phyloP scores from a whole-genome alignment of 2,329 filamentous ascomycete genomes.

The Cladophialophora chaetospira region DNA sequence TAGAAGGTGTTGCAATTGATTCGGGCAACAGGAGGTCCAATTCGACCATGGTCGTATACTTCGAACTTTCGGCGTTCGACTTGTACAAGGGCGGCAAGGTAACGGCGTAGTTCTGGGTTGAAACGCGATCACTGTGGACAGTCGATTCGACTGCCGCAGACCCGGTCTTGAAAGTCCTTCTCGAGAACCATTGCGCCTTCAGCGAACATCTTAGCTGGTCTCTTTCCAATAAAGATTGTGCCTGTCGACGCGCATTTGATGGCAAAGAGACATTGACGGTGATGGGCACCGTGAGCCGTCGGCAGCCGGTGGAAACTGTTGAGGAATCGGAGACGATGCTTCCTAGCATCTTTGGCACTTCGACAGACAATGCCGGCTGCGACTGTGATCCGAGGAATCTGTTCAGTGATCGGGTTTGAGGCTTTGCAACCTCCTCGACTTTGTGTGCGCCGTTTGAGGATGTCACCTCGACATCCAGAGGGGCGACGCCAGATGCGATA shows the following conservation, averaged over 20 bases:
- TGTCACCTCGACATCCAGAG: constrained; percentile 21
- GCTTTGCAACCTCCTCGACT: constrained; percentile 19
- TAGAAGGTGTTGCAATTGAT: constrained; percentile 21
- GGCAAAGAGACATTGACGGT: constrained; percentile 16
- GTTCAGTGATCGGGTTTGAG: constrained; percentile 16
- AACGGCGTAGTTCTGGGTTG: constrained; percentile 19
- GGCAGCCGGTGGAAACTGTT: constrained; percentile 20
- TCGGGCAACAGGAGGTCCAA: constrained; percentile 28
- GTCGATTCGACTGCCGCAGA: constrained; percentile 11
- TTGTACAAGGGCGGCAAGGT: constrained; percentile 25
- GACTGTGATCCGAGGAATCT: constrained; percentile 6
- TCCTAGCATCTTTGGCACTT: constrained; percentile 23
- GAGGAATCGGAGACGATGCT: constrained; percentile 16
- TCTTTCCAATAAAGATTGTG: constrained; percentile 1
- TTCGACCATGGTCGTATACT: constrained; percentile 23
- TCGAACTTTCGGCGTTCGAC: constrained; percentile 1
- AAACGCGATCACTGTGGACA: constrained; percentile 19
- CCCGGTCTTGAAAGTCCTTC: constrained; percentile 22
- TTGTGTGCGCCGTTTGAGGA: background rate
- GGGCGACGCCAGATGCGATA: constrained; percentile 18
- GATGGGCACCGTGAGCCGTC: constrained; percentile 24
- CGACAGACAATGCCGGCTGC: constrained; percentile 19
- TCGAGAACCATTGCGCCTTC: constrained; percentile 26
- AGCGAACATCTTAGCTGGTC: constrained; percentile 16
- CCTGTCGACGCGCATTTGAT: constrained; percentile 1